Evolutionary conservation across 2,329 filamentous ascomycete genomes (phyloP).

Genomic region (Fusarium pininemorale): DNA sequence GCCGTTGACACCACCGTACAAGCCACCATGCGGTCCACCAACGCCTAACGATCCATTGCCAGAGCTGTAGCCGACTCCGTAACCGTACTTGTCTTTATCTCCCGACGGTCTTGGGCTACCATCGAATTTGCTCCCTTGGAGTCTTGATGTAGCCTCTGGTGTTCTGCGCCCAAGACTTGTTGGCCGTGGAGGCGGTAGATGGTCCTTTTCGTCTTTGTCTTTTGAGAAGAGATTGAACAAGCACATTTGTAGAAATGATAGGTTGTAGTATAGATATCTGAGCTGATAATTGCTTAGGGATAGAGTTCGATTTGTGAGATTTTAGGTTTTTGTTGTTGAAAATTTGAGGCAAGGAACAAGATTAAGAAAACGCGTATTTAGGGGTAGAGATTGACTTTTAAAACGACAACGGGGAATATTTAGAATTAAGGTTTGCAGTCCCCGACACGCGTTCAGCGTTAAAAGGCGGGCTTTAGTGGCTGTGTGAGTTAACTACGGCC

Average conservation of each 20-base stretch:
- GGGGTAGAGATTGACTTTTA: background rate
- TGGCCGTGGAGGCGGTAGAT: conserved; percentile 10
- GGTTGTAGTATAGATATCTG: background rate
- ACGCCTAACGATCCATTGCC: conserved; percentile 12
- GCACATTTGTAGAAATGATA: background rate
- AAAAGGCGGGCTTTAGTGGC: conserved; percentile 2
- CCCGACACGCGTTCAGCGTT: conserved; percentile 4
- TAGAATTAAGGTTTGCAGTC: conserved; percentile 8
- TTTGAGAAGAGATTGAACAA: conserved; percentile 29
- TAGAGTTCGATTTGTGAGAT: accelerated
- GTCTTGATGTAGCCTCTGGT: conserved; percentile 22
- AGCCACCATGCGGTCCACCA: conserved; percentile 3
- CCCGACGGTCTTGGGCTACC: conserved; percentile 9
- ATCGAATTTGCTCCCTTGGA: conserved; percentile 16
- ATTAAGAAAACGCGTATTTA: background rate
- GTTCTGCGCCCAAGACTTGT: conserved; percentile 18
- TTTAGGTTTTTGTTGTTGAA: background rate
- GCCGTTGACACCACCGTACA: conserved; percentile 28
- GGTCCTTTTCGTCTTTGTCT: conserved; percentile 2
- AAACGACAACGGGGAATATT: background rate
- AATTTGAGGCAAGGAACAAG: background rate
- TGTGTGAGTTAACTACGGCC: background rate
- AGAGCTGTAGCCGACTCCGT: conserved; percentile 5
- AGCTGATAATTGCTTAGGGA: accelerated
- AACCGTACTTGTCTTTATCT: background rate